phyloP scores from a whole-genome alignment of 768 basidiomycete species.

The Amanita jacksonii region DNA sequence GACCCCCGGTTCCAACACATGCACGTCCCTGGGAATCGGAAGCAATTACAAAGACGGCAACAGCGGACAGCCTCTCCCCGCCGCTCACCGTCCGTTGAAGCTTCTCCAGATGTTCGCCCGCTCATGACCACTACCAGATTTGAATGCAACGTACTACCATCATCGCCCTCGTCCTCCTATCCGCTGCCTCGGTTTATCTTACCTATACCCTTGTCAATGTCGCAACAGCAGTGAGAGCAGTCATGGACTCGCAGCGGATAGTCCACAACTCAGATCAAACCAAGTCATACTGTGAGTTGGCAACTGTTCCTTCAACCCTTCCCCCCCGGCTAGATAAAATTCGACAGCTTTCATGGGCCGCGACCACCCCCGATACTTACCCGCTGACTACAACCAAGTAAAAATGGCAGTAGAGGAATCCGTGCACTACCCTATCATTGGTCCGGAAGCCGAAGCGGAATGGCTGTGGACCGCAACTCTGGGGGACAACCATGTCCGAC shows the following conservation, averaged over 20 bases:
- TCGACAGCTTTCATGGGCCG: constrained; percentile 18
- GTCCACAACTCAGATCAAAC: constrained; percentile 11
- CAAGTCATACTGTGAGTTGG: constrained; percentile 17
- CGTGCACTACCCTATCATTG: constrained; percentile 18
- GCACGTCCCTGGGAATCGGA: too few species aligned
- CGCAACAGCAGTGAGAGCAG: constrained; percentile 14
- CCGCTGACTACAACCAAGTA: constrained; percentile 18
- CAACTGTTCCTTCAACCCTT: too few species aligned
- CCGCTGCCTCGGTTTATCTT: constrained; percentile 19
- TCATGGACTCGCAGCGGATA: constrained; percentile 14
- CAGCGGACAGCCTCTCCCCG: not conserved
- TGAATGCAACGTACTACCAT: constrained; percentile 8
- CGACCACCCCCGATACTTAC: constrained; percentile 20
- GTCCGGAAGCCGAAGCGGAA: constrained; percentile 19
- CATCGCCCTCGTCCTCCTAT: constrained; percentile 15
- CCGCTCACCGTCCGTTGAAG: not conserved
- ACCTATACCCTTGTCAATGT: constrained; percentile 16
- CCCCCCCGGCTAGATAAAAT: too few species aligned
- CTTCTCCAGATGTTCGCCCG: too few species aligned
- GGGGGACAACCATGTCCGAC: constrained; percentile 19
- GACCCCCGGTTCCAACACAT: too few species aligned
- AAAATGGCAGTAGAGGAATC: constrained; percentile 21
- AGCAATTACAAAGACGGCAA: too few species aligned
- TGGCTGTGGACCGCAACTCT: constrained; percentile 22
- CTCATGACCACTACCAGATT: not conserved